These are phyloP conservation scores for Taiozyma sp. DNA, from an alignment of 1,139 yeast genomes.

Conservation along the genomic window DNA sequence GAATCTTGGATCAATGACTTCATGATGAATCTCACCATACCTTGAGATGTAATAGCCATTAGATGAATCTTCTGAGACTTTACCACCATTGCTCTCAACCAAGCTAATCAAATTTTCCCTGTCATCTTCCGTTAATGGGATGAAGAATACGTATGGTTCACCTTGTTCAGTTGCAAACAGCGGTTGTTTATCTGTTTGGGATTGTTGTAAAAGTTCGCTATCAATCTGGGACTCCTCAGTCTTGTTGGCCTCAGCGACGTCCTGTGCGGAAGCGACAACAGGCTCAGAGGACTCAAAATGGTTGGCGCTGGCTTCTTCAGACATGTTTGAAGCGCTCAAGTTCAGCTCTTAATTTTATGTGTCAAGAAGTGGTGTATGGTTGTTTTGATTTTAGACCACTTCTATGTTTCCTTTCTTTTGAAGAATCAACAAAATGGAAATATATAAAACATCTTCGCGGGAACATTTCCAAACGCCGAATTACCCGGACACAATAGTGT, in stretches of 20 bases:
- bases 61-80: constrained; percentile 11
- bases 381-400: neutral
- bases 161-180: constrained; percentile 6
- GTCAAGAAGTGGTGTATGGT: neutral
- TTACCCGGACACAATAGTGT: too few species aligned
- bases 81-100: constrained; percentile 22
- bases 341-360: neutral
- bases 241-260: neutral
- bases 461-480: too few species aligned
- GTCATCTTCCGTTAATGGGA: constrained; percentile 19
- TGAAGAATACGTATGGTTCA: constrained; percentile 18
- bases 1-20: constrained; percentile 21
- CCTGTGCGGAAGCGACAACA: neutral
- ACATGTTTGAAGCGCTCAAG: neutral
- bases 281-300: neutral
- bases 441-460: neutral
- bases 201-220: constrained; percentile 6
- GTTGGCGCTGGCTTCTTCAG: neutral
- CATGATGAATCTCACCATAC: constrained; percentile 14
- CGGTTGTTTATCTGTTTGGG: neutral
- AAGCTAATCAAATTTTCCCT: constrained; percentile 12
- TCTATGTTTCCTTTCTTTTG: too few species aligned
- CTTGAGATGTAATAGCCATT: constrained; percentile 16
- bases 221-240: constrained; percentile 10
- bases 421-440: too few species aligned